These are phyloP conservation scores for Myriosclerotinia scirpicola DNA, from an alignment of 2,329 filamentous ascomycete species.

Conservation along the genomic window DNA sequence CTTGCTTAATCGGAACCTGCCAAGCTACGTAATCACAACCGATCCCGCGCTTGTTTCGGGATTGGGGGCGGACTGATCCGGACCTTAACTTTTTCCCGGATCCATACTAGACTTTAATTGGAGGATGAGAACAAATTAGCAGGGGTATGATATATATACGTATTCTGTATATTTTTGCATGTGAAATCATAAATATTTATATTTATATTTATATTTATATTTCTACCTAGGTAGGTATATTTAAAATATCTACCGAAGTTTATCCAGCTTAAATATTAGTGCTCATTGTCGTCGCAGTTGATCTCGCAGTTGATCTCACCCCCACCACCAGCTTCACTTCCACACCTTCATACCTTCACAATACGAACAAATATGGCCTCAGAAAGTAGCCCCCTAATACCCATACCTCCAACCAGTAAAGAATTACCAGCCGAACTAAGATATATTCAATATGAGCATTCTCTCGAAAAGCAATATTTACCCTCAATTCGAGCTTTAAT, in stretches of 20 bases:
- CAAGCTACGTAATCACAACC: conserved; percentile 10
- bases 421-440: conserved; percentile 49
- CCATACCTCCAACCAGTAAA: background rate
- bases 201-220: no score
- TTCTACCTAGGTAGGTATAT: no score
- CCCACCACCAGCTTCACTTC: no score
- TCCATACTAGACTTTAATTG: background rate
- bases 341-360: no score
- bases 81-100: background rate
- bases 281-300: no score
- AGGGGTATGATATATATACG: no score
- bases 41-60: background rate
- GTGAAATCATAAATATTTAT: no score
- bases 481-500: conserved; percentile 89
- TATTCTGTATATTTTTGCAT: background rate
- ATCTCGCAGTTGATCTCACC: no score
- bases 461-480: conserved; percentile 64
- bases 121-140: background rate
- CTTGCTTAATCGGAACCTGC: background rate
- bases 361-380: conserved; percentile 25
- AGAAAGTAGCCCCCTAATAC: background rate
- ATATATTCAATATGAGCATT: conserved; percentile 63
- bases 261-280: no score
- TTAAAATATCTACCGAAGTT: background rate
- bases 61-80: background rate